Evolutionary conservation across 164 flowering plant genomes (phyloP).

Genomic region (Piper betle): DNA sequence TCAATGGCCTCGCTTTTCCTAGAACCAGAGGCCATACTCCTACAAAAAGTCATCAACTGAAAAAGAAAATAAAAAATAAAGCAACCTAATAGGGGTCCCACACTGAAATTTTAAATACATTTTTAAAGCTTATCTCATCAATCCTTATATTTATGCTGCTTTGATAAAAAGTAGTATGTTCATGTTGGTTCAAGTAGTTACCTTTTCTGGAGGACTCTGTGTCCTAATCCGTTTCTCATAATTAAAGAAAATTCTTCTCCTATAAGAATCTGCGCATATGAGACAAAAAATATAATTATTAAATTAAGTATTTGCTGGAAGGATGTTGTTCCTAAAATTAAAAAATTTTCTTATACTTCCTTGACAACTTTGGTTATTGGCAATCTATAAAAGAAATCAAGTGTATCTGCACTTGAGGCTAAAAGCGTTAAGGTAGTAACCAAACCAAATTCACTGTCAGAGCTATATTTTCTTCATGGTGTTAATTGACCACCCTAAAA

Average conservation of each 20-base stretch:
- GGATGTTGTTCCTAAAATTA: background rate
- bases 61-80: no score
- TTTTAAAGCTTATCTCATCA: background rate
- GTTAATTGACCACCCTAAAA: background rate
- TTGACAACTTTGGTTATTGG: no score
- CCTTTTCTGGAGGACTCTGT: constrained; percentile 95
- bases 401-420: background rate
- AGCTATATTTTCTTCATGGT: background rate
- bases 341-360: background rate
- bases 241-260: constrained; percentile 87
- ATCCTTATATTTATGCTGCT: background rate
- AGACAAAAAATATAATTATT: background rate
- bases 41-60: no score
- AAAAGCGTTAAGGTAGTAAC: background rate
- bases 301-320: background rate
- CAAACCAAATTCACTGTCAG: background rate
- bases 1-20: no score
- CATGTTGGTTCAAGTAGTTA: constrained; percentile 7
- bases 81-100: no score
- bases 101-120: no score
- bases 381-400: no score
- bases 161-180: background rate
- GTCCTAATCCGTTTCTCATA: constrained; percentile 84
- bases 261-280: constrained; percentile 50
- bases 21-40: no score